These are phyloP conservation scores for Dioscorea dumetorum DNA, from an alignment of 106 monocot genomes.

Conservation along the genomic window DNA sequence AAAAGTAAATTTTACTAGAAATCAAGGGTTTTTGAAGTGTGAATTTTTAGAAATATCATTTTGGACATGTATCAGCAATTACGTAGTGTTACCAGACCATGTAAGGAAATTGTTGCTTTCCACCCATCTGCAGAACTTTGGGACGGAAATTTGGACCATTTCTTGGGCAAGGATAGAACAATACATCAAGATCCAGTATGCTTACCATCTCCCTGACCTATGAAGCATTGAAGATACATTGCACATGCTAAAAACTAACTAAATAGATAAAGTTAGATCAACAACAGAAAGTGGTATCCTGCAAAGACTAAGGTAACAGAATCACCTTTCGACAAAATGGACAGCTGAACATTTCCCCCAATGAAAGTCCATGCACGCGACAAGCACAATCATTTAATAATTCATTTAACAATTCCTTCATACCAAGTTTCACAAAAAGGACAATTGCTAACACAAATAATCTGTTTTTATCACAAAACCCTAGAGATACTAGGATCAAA, in stretches of 20 bases:
- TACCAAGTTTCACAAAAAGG: too few relatives aligned
- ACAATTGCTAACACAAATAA: too few relatives aligned
- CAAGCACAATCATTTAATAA: conserved; percentile 15
- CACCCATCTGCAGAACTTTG: conserved; percentile 80
- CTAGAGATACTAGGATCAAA: neutral
- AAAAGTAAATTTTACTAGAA: neutral
- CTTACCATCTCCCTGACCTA: conserved; percentile 91
- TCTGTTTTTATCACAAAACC: neutral
- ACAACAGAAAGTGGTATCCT: neutral
- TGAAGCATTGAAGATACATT: conserved; percentile 4
- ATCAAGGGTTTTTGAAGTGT: neutral
- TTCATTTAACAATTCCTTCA: too few relatives aligned
- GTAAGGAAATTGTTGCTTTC: conserved; percentile 94
- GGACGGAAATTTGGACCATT: conserved; percentile 90
- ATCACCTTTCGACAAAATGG: conserved; percentile 97
- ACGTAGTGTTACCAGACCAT: conserved; percentile 46
- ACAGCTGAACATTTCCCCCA: conserved; percentile 50
- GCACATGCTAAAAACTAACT: neutral
- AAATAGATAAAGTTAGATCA: neutral
- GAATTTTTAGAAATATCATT: neutral
- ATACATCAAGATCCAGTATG: conserved; percentile 86
- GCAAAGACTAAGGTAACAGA: neutral
- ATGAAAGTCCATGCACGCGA: conserved; percentile 12
- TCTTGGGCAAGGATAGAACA: conserved; percentile 92
- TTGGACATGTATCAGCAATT: neutral